Evolutionary conservation across 208 protist species (phyloP).

Genomic region (Endotrypanum monterogeii): DNA sequence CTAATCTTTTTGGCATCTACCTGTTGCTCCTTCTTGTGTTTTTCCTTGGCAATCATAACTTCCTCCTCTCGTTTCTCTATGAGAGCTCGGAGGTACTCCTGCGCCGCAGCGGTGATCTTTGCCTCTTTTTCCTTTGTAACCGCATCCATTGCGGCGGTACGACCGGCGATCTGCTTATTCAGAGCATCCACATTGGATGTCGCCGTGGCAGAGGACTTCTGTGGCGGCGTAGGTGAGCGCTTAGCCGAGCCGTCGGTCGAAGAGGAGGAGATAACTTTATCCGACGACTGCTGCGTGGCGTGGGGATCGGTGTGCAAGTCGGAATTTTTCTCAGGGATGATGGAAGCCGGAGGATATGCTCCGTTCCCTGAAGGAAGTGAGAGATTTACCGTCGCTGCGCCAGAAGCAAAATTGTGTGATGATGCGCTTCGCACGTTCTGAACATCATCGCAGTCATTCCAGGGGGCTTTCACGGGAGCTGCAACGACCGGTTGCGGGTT

Average conservation of each 20-base stretch:
- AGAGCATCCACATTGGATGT: constrained; percentile 47
- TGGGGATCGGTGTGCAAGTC: constrained; percentile 19
- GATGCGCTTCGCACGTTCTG: constrained; percentile 16
- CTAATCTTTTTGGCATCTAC: constrained; percentile 45
- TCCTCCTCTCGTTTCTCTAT: constrained; percentile 59
- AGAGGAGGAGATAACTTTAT: constrained; percentile 28
- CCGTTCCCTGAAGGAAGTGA: constrained; percentile 4
- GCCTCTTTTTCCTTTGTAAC: constrained; percentile 67
- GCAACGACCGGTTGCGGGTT: neutral
- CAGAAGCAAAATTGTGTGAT: neutral
- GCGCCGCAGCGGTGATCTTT: constrained; percentile 51
- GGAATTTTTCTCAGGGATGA: neutral
- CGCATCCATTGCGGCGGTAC: constrained; percentile 61
- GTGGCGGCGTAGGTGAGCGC: constrained; percentile 15
- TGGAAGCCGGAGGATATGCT: neutral
- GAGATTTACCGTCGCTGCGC: neutral
- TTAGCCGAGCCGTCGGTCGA: constrained; percentile 13
- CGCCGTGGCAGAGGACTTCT: constrained; percentile 12
- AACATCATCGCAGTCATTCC: constrained; percentile 32
- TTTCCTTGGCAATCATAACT: constrained; percentile 47
- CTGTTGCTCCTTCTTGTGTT: constrained; percentile 65
- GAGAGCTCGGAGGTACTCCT: constrained; percentile 70
- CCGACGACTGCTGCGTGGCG: neutral
- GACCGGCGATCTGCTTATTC: constrained; percentile 58
- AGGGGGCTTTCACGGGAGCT: constrained; percentile 26